These are phyloP conservation scores for Lactarius quietus DNA, from an alignment of 768 basidiomycete species.

Conservation along the genomic window DNA sequence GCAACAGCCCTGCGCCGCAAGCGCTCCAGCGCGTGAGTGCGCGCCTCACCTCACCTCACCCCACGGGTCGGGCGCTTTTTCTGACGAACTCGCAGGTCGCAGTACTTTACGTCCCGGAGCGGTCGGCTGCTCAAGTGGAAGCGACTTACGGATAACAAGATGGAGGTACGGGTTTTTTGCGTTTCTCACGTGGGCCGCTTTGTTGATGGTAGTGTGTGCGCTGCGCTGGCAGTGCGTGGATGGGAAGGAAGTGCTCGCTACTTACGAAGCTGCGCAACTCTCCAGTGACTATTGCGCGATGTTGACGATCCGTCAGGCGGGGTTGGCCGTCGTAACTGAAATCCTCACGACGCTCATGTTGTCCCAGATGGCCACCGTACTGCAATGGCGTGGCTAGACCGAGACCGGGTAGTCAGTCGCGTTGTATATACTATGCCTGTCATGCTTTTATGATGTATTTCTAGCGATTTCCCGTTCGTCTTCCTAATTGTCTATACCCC, in stretches of 20 bases:
- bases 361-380: slow-evolving; percentile 62
- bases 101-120: slow-evolving; percentile 69
- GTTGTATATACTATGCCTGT: background rate
- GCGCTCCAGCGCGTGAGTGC: slow-evolving; percentile 58
- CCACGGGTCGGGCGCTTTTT: too few relatives aligned
- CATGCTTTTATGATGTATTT: slow-evolving; percentile 3
- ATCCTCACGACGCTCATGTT: slow-evolving; percentile 71
- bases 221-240: slow-evolving; percentile 51
- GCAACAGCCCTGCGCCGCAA: slow-evolving; percentile 52
- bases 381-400: slow-evolving; percentile 47
- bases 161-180: slow-evolving; percentile 55
- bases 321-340: slow-evolving; percentile 66
- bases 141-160: slow-evolving; percentile 48
- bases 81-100: slow-evolving; percentile 56
- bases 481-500: background rate
- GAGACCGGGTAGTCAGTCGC: background rate
- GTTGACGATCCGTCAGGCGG: slow-evolving; percentile 54
- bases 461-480: slow-evolving; percentile 9
- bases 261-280: slow-evolving; percentile 62
- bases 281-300: slow-evolving; percentile 56
- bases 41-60: background rate
- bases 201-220: background rate
- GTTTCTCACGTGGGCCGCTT: background rate
- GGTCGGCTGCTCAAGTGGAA: slow-evolving; percentile 76
- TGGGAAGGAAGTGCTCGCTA: slow-evolving; percentile 52